Conservation (phyloP, 371 early-diverging fungal genomes). For the Mortierella sp. region DNA sequence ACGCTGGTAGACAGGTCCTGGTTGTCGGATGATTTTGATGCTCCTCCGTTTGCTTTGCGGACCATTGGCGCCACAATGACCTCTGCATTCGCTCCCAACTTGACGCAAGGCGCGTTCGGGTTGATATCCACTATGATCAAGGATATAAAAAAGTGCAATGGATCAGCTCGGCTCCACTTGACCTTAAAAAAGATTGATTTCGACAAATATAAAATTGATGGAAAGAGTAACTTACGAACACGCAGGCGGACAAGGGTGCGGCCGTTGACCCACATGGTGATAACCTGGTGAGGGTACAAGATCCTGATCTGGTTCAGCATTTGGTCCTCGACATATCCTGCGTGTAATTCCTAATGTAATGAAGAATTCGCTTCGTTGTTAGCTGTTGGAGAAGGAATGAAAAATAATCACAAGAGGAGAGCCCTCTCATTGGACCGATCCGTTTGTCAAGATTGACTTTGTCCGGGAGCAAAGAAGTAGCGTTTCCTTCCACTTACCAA, state of each 20-base stretch:
- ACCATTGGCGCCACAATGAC: conserved; percentile 88
- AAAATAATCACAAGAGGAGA: background rate
- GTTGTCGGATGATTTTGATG: conserved; percentile 28
- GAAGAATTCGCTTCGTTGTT: background rate
- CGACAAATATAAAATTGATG: background rate
- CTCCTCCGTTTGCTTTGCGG: conserved; percentile 53
- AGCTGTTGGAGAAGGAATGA: background rate
- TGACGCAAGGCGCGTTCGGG: conserved; percentile 69
- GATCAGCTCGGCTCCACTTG: background rate
- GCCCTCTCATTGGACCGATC: conserved; percentile 17
- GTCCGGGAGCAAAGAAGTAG: background rate
- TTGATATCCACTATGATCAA: conserved; percentile 66
- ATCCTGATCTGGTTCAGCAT: conserved; percentile 83
- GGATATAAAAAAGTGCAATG: background rate
- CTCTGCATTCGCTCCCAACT: conserved; percentile 77
- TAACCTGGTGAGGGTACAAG: conserved; percentile 73
- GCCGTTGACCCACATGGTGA: conserved; percentile 84
- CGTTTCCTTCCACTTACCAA: conserved; percentile 64
- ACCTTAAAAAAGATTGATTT: background rate
- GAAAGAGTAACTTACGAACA: conserved; percentile 61
- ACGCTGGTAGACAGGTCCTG: conserved; percentile 39
- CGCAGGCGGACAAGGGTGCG: conserved; percentile 70
- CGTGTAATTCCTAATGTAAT: conserved; percentile 77
- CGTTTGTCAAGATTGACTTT: background rate
- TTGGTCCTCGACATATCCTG: conserved; percentile 85